Conservation (phyloP, 148 eudicot species). For the Rhododendron molle region DNA sequence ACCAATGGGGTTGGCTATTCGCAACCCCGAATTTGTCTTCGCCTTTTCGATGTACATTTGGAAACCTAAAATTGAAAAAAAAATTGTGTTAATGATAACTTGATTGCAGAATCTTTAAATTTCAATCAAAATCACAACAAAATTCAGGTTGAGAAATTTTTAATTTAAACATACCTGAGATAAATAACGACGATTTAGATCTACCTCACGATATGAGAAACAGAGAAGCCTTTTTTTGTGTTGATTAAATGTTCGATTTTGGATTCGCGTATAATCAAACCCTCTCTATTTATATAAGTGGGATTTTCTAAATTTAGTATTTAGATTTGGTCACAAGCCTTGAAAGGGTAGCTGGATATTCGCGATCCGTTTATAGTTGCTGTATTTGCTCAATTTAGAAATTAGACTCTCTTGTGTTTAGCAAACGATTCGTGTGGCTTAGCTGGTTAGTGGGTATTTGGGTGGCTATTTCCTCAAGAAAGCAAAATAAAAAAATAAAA, state of each 20-base stretch:
- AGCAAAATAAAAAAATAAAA: too few species aligned
- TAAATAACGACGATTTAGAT: background rate
- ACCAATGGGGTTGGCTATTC: background rate
- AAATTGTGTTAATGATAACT: background rate
- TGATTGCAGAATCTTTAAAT: background rate
- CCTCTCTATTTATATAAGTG: background rate
- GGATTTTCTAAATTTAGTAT: background rate
- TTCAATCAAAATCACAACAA: background rate
- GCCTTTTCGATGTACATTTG: background rate
- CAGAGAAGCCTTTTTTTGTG: background rate
- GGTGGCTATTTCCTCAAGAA: background rate
- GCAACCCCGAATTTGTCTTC: background rate
- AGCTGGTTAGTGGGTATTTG: background rate
- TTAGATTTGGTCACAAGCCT: background rate
- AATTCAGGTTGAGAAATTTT: too few species aligned
- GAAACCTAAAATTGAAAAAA: background rate
- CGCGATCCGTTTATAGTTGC: background rate
- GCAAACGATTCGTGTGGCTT: background rate
- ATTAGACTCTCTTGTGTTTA: background rate
- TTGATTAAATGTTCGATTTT: background rate
- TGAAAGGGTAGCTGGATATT: background rate
- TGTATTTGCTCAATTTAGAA: background rate
- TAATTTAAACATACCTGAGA: background rate
- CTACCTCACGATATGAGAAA: background rate
- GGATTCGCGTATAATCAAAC: background rate